Percentiles rank a stretch among this genome's conserved stretches.
Evolutionary conservation across 1,284 basidiomycete genomes (phyloP).

Genomic region (Rhodotorula sp.): DNA sequence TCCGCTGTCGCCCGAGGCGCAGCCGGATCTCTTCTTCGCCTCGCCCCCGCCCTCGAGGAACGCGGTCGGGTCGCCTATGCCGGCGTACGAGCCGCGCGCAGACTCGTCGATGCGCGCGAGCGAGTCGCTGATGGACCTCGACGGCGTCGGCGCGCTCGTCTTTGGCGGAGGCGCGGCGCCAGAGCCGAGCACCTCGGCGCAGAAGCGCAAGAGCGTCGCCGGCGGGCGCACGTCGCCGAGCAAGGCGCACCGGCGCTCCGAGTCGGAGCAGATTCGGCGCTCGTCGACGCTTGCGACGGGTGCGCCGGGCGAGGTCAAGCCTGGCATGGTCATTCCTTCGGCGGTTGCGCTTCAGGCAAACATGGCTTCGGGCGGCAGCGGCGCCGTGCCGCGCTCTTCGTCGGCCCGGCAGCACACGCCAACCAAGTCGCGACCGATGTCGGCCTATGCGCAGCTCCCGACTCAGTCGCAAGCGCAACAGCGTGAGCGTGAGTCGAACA

Average conservation of each 20-base stretch:
- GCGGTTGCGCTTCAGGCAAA: not conserved
- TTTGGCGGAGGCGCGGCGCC: not conserved
- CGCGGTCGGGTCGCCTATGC: conserved; percentile 25
- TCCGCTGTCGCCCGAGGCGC: conserved; percentile 1
- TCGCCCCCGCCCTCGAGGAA: not conserved
- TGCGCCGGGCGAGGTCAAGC: not conserved
- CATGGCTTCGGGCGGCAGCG: not conserved
- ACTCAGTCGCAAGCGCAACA: not conserved
- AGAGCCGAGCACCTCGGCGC: no score
- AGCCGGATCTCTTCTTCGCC: conserved; percentile 19
- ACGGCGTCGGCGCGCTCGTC: conserved; percentile 16
- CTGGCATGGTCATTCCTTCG: not conserved
- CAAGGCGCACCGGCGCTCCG: conserved; percentile 2
- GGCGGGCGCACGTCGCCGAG: not conserved
- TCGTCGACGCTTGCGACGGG: not conserved
- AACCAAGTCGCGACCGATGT: not conserved
- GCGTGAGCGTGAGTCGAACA: not conserved
- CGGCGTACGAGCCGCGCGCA: conserved; percentile 17
- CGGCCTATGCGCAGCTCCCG: not conserved
- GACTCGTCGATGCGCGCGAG: not conserved
- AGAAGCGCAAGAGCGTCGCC: not conserved
- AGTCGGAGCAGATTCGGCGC: conserved; percentile 7
- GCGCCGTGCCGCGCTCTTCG: no score
- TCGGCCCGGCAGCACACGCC: not conserved
- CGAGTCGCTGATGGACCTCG: conserved; percentile 23